Evolutionary conservation across 139 green algal species (phyloP).

Genomic region (Haematococcus sp.): DNA sequence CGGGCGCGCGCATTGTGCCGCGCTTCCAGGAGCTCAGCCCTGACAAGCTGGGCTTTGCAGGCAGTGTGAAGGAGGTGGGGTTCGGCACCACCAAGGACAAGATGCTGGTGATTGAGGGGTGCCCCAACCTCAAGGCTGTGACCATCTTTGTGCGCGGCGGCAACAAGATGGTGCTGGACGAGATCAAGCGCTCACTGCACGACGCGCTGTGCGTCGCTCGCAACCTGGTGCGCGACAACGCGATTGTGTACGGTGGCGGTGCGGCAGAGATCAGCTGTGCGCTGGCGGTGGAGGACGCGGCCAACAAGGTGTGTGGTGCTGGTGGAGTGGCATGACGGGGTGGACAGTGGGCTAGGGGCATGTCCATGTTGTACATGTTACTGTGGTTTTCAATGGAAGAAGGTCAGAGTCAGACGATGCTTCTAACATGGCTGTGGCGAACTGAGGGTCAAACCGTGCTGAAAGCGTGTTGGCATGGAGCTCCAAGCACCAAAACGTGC

Average conservation of each 20-base stretch:
- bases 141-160: conserved; percentile 96
- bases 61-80: conserved; percentile 69
- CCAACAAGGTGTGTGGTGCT: conserved; percentile 63
- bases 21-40: conserved; percentile 85
- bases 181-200: conserved; percentile 93
- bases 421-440: no score
- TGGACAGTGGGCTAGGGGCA: no score
- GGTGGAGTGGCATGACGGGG: neutral
- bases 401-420: no score
- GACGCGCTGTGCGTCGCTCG: conserved; percentile 97
- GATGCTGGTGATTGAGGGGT: conserved; percentile 95
- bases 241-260: conserved; percentile 95
- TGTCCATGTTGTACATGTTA: no score
- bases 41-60: conserved; percentile 92
- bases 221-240: conserved; percentile 96
- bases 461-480: no score
- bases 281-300: conserved; percentile 87
- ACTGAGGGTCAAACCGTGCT: no score
- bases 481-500: no score
- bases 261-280: conserved; percentile 90
- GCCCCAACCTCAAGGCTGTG: conserved; percentile 88
- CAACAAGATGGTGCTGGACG: conserved; percentile 93
- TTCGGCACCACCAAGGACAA: conserved; percentile 98
- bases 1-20: conserved; percentile 92
- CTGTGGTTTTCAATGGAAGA: no score